These are phyloP conservation scores for Thalassia testudinum DNA, from an alignment of 116 monocot genomes.

Conservation along the genomic window DNA sequence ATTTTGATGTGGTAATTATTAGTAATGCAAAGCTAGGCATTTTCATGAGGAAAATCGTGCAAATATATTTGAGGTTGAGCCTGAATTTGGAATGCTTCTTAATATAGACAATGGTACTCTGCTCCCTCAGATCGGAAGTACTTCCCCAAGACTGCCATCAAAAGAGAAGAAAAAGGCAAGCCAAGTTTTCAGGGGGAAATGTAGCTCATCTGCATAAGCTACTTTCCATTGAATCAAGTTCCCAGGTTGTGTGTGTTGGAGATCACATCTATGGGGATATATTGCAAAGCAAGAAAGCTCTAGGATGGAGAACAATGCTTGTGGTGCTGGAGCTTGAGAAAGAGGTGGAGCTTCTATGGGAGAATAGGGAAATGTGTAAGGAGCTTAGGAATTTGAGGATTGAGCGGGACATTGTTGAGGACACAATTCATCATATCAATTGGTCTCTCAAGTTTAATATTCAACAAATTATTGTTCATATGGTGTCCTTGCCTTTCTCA, in stretches of 20 bases:
- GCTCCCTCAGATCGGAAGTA: constrained; percentile 70
- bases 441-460: constrained; percentile 60
- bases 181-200: constrained; percentile 80
- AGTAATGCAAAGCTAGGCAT: constrained; percentile 70
- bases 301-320: constrained; percentile 99
- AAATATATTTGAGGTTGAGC: constrained; percentile 82
- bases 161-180: constrained; percentile 27
- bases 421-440: constrained; percentile 73
- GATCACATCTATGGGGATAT: constrained; percentile 98
- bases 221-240: neutral
- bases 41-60: constrained; percentile 88
- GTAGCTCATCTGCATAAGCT: no score
- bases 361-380: constrained; percentile 54
- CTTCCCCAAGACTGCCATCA: constrained; percentile 31
- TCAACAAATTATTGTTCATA: no score
- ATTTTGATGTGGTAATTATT: constrained; percentile 90
- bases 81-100: constrained; percentile 83
- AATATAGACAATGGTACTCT: constrained; percentile 70
- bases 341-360: constrained; percentile 70
- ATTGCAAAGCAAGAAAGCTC: constrained; percentile 86
- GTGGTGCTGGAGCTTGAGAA: constrained; percentile 88
- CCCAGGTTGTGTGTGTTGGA: constrained; percentile 82
- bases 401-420: constrained; percentile 64
- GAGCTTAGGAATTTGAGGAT: constrained; percentile 50
- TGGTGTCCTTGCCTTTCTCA: no score